Evolutionary conservation across 179 eudicot genomes (phyloP).

Genomic region (Heliamphora pulchella): DNA sequence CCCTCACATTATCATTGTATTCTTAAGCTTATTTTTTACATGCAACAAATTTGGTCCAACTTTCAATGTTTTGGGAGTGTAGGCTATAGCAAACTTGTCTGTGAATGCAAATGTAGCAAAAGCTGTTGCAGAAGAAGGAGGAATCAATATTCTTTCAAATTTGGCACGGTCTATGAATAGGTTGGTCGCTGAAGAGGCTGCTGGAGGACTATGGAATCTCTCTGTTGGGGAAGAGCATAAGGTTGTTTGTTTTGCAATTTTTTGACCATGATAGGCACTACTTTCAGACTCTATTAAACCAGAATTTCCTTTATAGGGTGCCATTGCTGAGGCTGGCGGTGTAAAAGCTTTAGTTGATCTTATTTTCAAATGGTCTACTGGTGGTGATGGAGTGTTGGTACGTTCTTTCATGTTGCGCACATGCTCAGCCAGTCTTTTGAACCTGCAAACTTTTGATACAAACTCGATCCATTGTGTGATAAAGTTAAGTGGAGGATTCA

Average conservation of each 20-base stretch:
- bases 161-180: conserved; percentile 90
- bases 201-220: conserved; percentile 98
- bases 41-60: neutral
- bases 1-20: neutral
- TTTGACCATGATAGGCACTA: neutral
- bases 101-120: conserved; percentile 83
- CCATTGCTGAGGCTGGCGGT: conserved; percentile 94
- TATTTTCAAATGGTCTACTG: conserved; percentile 82
- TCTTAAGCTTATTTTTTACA: neutral
- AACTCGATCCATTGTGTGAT: neutral
- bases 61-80: conserved; percentile 13
- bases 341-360: conserved; percentile 91
- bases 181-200: conserved; percentile 98
- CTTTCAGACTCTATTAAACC: conserved; percentile 5
- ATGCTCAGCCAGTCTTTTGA: neutral
- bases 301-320: conserved; percentile 40
- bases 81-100: conserved; percentile 98
- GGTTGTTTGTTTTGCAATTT: conserved; percentile 37
- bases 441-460: neutral
- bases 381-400: conserved; percentile 96
- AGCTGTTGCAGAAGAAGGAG: conserved; percentile 71
- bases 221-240: conserved; percentile 99
- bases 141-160: conserved; percentile 68
- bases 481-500: neutral
- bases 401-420: conserved; percentile 22